Conservation (phyloP, 2,329 filamentous ascomycete species). For the Trichoderma koningii region DNA sequence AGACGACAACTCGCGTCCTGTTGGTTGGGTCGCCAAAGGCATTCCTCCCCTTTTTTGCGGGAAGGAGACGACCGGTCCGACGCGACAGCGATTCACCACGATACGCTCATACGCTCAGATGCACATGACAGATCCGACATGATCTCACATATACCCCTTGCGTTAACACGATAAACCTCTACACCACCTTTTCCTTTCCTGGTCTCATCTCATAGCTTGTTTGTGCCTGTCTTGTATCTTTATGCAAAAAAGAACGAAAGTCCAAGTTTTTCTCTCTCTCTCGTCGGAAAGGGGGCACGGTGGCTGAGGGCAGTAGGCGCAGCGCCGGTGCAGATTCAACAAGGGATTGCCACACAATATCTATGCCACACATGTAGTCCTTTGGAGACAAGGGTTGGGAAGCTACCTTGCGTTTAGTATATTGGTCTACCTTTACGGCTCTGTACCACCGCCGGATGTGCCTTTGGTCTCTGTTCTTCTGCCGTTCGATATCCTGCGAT, state of each 20-base stretch:
- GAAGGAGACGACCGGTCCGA: background rate
- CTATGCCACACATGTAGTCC: background rate
- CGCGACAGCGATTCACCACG: slow-evolving; percentile 6
- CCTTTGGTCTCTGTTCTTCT: background rate
- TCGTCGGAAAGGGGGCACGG: background rate
- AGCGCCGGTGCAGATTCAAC: background rate
- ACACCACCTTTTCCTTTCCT: background rate
- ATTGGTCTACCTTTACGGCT: background rate
- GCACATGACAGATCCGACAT: background rate
- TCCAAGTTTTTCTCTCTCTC: background rate
- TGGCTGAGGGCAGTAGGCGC: background rate
- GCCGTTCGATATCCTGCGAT: too few relatives aligned
- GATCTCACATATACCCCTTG: slow-evolving; percentile 15
- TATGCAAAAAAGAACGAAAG: slow-evolving; percentile 6
- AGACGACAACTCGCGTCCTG: background rate
- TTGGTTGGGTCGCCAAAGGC: background rate
- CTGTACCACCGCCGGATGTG: background rate
- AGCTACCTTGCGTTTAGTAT: background rate
- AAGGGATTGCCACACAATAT: background rate
- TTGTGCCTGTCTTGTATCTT: background rate
- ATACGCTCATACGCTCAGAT: slow-evolving; percentile 10
- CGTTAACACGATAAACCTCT: slow-evolving; percentile 11
- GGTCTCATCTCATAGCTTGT: slow-evolving; percentile 9
- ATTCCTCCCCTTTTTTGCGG: background rate
- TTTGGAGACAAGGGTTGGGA: background rate